Base-by-base conservation (phyloP, 768 basidiomycete genomes). In the Leccinum sublutescens region DNA sequence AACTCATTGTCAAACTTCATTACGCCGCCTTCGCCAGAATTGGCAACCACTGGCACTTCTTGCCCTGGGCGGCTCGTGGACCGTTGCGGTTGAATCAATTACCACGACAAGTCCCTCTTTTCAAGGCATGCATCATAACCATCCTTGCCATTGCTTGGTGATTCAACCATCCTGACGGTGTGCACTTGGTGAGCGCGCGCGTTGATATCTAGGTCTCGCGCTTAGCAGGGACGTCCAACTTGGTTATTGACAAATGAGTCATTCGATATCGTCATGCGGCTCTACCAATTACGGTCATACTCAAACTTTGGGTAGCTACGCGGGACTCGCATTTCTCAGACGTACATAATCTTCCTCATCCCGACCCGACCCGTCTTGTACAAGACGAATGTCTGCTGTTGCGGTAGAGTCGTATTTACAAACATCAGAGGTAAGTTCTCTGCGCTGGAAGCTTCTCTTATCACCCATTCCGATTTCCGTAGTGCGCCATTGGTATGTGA, bases 391-490 rank as follows among this genome's bases (percentile, higher is more conserved):
- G 64, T 64, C 64, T 27, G 11, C 40, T n/a, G 50, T 15, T 27
- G 53, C 53, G 47, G 62, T 64, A 5, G 64, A 64, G 33, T 57
- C 54, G 10, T 64, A 63, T 50, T 40, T 64, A 50, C 55, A 33
- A 19, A 19, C 25, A 36, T 63, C 63, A 27, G 62, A 64, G 54
- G 62, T 55, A 48, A 57, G 51, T 51, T 54, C 19, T 38, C 19
- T 48, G 9, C 31, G 45, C 10, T n/a, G 5, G 9, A 21, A n/a
- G 12, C 10, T 8, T 12, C 3, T 19, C 50, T 53, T 31, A 50
- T 25, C 19, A n/a, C 33, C 5, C 4, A 15, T 21, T 10, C 4
- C 4, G 15, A 21, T 21, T 45, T 10, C n/a, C 34, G 23, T 47
- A 64, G 64, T n/a, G 14, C 2, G 56, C 50, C 14, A 50, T 64